A percentile compares a stretch with the other conserved stretches of the same genome.
Conservation (phyloP, 441 rosid species). For the Croton setiger region DNA sequence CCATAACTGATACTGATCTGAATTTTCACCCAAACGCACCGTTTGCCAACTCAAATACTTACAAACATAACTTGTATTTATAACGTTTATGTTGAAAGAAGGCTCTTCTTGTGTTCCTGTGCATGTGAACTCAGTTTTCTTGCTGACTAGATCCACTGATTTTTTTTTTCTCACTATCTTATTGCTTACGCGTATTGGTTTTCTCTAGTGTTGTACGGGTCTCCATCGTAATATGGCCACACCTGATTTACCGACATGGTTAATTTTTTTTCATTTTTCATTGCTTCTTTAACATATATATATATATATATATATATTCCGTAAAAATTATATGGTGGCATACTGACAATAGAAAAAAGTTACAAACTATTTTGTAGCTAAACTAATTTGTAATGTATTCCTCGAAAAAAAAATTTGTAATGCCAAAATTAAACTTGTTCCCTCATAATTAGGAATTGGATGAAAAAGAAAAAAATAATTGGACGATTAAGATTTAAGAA, state of each 20-base stretch:
- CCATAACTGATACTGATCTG: constrained; percentile 33
- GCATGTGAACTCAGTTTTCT: neutral
- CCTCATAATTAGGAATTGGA: too few species aligned
- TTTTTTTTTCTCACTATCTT: neutral
- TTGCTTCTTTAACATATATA: neutral
- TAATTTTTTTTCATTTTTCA: neutral
- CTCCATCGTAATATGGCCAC: too few species aligned
- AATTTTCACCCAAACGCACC: constrained; percentile 16
- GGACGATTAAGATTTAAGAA: too few species aligned
- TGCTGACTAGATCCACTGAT: constrained; percentile 7
- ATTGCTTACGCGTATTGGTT: neutral
- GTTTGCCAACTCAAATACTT: constrained; percentile 8
- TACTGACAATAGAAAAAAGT: too few species aligned
- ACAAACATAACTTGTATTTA: neutral
- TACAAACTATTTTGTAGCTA: too few species aligned
- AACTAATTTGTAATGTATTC: too few species aligned
- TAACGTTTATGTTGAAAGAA: neutral
- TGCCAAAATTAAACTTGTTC: too few species aligned
- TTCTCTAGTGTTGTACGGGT: neutral
- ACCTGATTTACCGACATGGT: too few species aligned
- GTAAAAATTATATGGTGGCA: too few species aligned
- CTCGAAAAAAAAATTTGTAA: too few species aligned
- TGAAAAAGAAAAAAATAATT: too few species aligned
- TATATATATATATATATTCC: too few species aligned
- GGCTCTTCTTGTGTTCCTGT: neutral